These are phyloP conservation scores for Gymnopus androsaceus DNA, from an alignment of 1,284 basidiomycete species.

Conservation along the genomic window DNA sequence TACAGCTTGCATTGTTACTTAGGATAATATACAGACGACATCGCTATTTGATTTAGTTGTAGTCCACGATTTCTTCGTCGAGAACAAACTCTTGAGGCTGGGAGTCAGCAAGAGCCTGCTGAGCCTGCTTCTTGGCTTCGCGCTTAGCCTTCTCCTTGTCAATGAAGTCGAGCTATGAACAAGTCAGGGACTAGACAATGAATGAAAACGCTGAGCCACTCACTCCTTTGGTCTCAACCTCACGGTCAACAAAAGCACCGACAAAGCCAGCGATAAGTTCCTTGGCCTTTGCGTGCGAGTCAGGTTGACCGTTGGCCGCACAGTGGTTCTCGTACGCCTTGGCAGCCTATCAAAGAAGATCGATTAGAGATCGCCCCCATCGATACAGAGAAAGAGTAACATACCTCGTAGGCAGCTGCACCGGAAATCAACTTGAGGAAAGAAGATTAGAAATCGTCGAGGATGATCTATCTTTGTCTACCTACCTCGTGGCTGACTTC, in stretches of 20 bases:
- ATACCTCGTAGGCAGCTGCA: conserved; percentile 54
- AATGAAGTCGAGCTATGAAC: conserved; percentile 33
- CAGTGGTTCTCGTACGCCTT: conserved; percentile 57
- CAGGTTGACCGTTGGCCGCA: conserved; percentile 45
- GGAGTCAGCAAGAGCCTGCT: too few species aligned
- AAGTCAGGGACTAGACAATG: not conserved
- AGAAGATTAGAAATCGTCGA: too few species aligned
- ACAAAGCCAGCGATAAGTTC: conserved; percentile 41
- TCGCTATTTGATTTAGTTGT: too few species aligned
- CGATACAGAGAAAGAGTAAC: not conserved
- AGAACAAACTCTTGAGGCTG: too few species aligned
- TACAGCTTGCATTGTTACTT: too few species aligned
- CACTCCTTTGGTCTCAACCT: conserved; percentile 45
- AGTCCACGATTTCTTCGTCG: too few species aligned
- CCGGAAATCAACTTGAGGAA: conserved; percentile 67
- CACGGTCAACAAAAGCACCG: conserved; percentile 46
- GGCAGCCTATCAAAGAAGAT: conserved; percentile 41
- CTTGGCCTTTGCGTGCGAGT: conserved; percentile 45
- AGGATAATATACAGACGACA: too few species aligned
- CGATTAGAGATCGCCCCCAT: too few species aligned
- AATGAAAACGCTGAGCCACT: not conserved
- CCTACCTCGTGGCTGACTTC: too few species aligned
- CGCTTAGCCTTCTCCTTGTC: conserved; percentile 44
- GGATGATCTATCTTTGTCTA: too few species aligned
- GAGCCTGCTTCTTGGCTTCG: conserved; percentile 27